These are phyloP conservation scores for Penicillium lividum DNA, from an alignment of 495 filamentous ascomycete genomes.

Conservation along the genomic window DNA sequence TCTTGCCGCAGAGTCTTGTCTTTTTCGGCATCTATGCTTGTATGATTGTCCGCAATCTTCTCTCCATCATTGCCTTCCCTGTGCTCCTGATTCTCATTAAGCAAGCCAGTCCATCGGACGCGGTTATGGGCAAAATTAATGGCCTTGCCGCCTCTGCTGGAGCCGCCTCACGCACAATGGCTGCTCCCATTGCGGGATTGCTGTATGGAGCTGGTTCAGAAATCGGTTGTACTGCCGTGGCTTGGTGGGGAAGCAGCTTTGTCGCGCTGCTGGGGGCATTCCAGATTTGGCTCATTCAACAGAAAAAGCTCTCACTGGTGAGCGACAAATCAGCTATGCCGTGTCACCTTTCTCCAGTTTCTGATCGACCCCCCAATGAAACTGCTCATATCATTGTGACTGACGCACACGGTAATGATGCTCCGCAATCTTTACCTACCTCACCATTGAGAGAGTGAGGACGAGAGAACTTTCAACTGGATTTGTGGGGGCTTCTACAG, in stretches of 20 bases:
- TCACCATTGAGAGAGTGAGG: not conserved
- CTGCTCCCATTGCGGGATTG: conserved; percentile 73
- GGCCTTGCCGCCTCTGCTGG: conserved; percentile 78
- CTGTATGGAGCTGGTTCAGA: conserved; percentile 68
- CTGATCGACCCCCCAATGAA: conserved; percentile 29
- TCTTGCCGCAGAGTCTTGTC: conserved; percentile 57
- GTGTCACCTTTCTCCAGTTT: conserved; percentile 30
- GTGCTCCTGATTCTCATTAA: conserved; percentile 82
- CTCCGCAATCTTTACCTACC: not conserved
- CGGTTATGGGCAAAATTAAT: conserved; percentile 74
- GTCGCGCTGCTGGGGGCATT: conserved; percentile 67
- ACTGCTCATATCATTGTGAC: conserved; percentile 42
- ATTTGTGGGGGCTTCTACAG: not conserved
- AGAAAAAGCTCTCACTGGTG: conserved; percentile 45
- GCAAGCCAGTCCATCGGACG: conserved; percentile 69
- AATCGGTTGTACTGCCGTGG: conserved; percentile 69
- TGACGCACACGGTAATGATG: conserved; percentile 21
- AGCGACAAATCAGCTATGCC: conserved; percentile 35
- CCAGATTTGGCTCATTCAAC: conserved; percentile 66
- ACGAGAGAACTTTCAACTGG: not conserved
- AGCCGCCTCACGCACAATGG: conserved; percentile 73
- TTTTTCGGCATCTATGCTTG: conserved; percentile 73
- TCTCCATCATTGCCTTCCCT: conserved; percentile 76
- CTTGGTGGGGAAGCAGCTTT: conserved; percentile 76
- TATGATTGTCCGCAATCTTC: conserved; percentile 69